phyloP scores from a whole-genome alignment of 345 rosid species.

The Sonneratia caseolaris region DNA sequence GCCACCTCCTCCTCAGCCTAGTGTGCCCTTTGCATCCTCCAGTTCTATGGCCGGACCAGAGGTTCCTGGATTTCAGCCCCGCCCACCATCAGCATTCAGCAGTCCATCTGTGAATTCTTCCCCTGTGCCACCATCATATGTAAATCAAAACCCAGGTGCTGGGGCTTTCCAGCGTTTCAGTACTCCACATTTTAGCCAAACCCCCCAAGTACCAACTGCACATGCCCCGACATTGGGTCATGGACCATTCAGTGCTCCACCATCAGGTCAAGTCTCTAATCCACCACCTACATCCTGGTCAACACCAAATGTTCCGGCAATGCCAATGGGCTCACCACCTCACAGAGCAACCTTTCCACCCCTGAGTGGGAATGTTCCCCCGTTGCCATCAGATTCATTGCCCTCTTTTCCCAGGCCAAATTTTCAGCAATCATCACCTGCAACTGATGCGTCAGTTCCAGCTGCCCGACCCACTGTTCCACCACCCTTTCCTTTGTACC shows the following conservation, averaged over 20 bases:
- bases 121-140: conserved; percentile 34
- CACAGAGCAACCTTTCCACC: conserved; percentile 30
- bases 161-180: conserved; percentile 46
- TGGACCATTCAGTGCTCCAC: conserved; percentile 37
- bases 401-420: conserved; percentile 28
- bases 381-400: conserved; percentile 26
- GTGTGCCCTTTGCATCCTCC: conserved; percentile 30
- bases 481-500: conserved; percentile 56
- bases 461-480: conserved; percentile 28
- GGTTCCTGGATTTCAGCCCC: conserved; percentile 39
- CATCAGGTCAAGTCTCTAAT: conserved; percentile 39
- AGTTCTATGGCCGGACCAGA: conserved; percentile 33
- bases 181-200: conserved; percentile 40
- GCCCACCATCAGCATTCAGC: conserved; percentile 21
- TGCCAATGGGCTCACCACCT: conserved; percentile 56
- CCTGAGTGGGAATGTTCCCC: conserved; percentile 28
- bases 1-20: conserved; percentile 35
- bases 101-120: conserved; percentile 38
- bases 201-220: conserved; percentile 34
- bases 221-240: conserved; percentile 38
- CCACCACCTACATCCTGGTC: conserved; percentile 32
- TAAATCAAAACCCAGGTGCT: conserved; percentile 28
- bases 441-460: conserved; percentile 30
- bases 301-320: conserved; percentile 38
- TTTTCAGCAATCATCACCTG: conserved; percentile 44